Evolutionary conservation across 306 rosid genomes (phyloP).

Genomic region (Lablab purpureus): DNA sequence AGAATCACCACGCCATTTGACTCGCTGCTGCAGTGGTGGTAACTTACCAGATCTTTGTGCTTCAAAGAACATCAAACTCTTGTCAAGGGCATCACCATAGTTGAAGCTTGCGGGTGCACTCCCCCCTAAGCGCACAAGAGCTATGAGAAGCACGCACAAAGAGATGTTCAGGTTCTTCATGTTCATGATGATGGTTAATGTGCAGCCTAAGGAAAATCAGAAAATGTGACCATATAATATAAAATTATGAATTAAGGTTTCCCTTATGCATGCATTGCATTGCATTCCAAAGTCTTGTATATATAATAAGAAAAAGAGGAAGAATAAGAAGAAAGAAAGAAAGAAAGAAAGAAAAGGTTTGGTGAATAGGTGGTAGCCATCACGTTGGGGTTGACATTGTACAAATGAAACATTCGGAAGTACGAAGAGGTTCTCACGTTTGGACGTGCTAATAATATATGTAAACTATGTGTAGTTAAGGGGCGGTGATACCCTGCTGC

Average conservation of each 20-base stretch:
- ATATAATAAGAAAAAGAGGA: conserved; percentile 6
- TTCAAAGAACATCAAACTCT: conserved; percentile 80
- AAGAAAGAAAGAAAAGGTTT: background rate
- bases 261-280: background rate
- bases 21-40: conserved; percentile 52
- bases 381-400: conserved; percentile 62
- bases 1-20: conserved; percentile 84
- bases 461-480: background rate
- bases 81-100: conserved; percentile 79
- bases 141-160: conserved; percentile 45
- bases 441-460: conserved; percentile 47
- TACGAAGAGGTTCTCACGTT: conserved; percentile 72
- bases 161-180: conserved; percentile 45
- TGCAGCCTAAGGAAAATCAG: conserved; percentile 22
- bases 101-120: conserved; percentile 44
- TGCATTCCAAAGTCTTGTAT: conserved; percentile 18
- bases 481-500: conserved; percentile 36
- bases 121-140: conserved; percentile 37
- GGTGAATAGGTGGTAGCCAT: conserved; percentile 48
- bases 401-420: conserved; percentile 8
- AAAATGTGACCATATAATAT: conserved; percentile 23
- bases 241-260: background rate
- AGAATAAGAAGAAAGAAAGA: no score
- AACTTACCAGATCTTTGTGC: conserved; percentile 87
- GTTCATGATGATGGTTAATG: conserved; percentile 44